Percentiles rank a stretch among this genome's conserved stretches.
Conservation (phyloP, 352 stramenopile genomes). For the Globisporangium irregulare region DNA sequence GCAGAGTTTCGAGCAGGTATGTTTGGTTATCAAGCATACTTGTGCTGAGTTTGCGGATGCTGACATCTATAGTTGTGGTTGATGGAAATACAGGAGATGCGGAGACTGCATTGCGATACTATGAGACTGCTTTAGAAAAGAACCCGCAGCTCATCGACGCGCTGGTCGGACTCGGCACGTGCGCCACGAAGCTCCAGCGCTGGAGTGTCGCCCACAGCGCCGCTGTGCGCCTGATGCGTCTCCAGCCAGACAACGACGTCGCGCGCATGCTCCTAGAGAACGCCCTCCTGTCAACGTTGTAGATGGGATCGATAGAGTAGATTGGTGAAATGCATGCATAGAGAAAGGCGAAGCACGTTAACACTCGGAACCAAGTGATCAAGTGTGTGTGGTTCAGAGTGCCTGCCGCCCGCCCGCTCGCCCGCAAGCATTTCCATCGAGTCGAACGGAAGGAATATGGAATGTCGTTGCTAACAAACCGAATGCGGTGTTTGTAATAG, state of each 20-base stretch:
- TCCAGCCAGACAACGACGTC: conserved; percentile 69
- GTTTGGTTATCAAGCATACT: conserved; percentile 3
- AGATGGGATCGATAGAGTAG: conserved; percentile 10
- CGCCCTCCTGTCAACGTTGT: conserved; percentile 51
- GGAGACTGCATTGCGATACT: conserved; percentile 46
- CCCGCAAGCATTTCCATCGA: no score
- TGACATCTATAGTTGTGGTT: neutral
- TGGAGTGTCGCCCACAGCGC: conserved; percentile 61
- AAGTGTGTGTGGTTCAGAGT: neutral
- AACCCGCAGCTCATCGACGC: conserved; percentile 76
- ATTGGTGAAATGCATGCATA: neutral
- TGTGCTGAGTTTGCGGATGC: neutral
- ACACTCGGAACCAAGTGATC: neutral
- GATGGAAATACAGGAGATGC: conserved; percentile 36
- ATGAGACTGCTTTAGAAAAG: conserved; percentile 54
- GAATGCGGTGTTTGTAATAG: no score
- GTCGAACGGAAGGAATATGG: no score
- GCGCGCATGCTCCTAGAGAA: conserved; percentile 64
- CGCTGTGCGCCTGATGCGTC: conserved; percentile 44
- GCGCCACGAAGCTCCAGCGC: conserved; percentile 58
- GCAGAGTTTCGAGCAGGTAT: conserved; percentile 56
- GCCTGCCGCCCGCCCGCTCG: no score
- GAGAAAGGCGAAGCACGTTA: neutral
- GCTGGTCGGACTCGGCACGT: conserved; percentile 70
- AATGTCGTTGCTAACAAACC: no score